Percentiles rank a stretch among this genome's conserved stretches.
Evolutionary conservation across 176 grass and related monocot genomes (phyloP).

Genomic region (Pontederia paniculata): DNA sequence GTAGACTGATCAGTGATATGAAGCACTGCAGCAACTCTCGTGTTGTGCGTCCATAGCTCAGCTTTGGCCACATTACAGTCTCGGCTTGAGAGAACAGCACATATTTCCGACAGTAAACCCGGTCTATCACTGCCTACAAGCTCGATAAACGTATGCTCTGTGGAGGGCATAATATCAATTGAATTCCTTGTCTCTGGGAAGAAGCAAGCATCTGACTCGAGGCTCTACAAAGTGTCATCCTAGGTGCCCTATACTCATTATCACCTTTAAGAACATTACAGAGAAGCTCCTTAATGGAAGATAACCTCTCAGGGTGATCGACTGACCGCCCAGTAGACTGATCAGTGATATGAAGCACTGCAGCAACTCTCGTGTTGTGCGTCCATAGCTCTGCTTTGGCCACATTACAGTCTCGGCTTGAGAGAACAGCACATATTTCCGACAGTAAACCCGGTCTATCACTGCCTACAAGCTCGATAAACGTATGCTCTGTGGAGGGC

Average conservation of each 20-base stretch:
- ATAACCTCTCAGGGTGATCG: conserved; percentile 1
- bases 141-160: conserved; percentile 3
- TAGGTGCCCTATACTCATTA: background rate
- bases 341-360: background rate
- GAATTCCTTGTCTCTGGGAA: background rate
- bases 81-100: background rate
- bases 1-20: background rate
- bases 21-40: conserved; percentile 1
- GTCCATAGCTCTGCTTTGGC: conserved; percentile 10
- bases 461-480: background rate
- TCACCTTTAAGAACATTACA: conserved; percentile 11
- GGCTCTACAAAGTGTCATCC: background rate
- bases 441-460: conserved; percentile 7
- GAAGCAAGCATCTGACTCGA: conserved; percentile 9
- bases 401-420: conserved; percentile 1
- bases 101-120: conserved; percentile 6
- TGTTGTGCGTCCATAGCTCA: conserved; percentile 14
- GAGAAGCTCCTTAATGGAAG: background rate
- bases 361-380: conserved; percentile 3
- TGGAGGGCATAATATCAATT: background rate
- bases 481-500: background rate
- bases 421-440: conserved; percentile 5
- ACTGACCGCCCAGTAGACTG: background rate
- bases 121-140: background rate
- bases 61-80: conserved; percentile 3